A percentile compares a stretch with the other conserved stretches of the same genome.
Conservation (phyloP, 352 stramenopile genomes). For the Globisporangium middletonii region DNA sequence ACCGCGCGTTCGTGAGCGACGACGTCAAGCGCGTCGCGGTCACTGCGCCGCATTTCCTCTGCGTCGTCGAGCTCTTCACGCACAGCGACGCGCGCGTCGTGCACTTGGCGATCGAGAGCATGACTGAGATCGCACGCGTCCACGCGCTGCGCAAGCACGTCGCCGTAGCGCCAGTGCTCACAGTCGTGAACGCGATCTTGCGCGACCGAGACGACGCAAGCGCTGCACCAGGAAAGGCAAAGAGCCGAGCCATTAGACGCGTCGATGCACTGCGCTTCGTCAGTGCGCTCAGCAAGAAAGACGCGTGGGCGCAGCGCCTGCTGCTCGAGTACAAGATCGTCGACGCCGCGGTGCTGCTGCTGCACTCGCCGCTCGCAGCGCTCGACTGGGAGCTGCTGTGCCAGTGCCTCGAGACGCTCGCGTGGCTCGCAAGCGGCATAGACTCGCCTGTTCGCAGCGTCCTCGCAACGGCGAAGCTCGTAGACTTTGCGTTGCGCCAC, state of each 20-base stretch:
- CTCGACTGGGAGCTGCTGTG: conserved; percentile 30
- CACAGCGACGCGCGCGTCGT: conserved; percentile 32
- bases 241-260: conserved; percentile 15
- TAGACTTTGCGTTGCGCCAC: conserved; percentile 41
- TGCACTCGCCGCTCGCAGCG: conserved; percentile 37
- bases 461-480: conserved; percentile 39
- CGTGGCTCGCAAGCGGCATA: conserved; percentile 38
- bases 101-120: conserved; percentile 27
- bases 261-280: conserved; percentile 44
- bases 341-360: conserved; percentile 33
- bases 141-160: conserved; percentile 21
- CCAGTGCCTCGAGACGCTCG: conserved; percentile 44
- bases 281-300: conserved; percentile 33
- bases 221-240: background rate
- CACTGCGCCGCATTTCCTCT: conserved; percentile 33
- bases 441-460: conserved; percentile 28
- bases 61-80: conserved; percentile 37
- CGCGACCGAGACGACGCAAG: conserved; percentile 20
- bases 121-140: conserved; percentile 27
- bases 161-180: conserved; percentile 37
- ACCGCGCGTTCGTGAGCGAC: conserved; percentile 19
- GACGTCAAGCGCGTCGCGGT: conserved; percentile 29
- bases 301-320: conserved; percentile 36
- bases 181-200: conserved; percentile 28
- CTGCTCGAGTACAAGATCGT: conserved; percentile 49